These are phyloP conservation scores for Ilyonectria mors-panacis DNA, from an alignment of 2,329 filamentous ascomycete species.

Conservation along the genomic window DNA sequence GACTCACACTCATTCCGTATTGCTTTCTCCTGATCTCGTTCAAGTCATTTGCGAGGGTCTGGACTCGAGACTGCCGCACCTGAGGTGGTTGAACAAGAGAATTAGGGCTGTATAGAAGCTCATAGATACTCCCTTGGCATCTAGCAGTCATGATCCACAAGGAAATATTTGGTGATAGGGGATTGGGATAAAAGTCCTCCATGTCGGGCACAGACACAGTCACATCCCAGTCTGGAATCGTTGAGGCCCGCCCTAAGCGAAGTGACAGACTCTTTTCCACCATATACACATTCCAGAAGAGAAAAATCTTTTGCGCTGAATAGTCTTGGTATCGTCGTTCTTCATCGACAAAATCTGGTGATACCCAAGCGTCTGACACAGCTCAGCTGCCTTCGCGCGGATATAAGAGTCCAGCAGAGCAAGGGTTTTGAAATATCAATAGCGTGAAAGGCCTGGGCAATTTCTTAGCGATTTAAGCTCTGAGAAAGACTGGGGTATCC, in stretches of 20 bases:
- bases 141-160: conserved; percentile 22
- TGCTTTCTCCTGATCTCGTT: conserved; percentile 3
- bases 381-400: conserved; percentile 50
- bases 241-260: conserved; percentile 66
- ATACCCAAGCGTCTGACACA: conserved; percentile 51
- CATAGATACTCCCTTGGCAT: conserved; percentile 31
- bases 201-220: conserved; percentile 55
- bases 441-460: conserved; percentile 49
- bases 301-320: conserved; percentile 46
- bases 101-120: conserved; percentile 26
- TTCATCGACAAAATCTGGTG: conserved; percentile 44
- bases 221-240: conserved; percentile 71
- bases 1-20: not conserved
- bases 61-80: conserved; percentile 4
- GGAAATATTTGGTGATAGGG: conserved; percentile 54
- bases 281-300: conserved; percentile 73
- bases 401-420: conserved; percentile 48
- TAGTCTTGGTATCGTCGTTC: conserved; percentile 25
- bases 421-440: conserved; percentile 53
- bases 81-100: conserved; percentile 17
- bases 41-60: conserved; percentile 1
- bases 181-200: conserved; percentile 46
- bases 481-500: not conserved
- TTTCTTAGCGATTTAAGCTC: not conserved
- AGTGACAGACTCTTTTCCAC: conserved; percentile 70